Conservation (phyloP, 805 yeast species). For the Suhomyces xylopsoci region DNA sequence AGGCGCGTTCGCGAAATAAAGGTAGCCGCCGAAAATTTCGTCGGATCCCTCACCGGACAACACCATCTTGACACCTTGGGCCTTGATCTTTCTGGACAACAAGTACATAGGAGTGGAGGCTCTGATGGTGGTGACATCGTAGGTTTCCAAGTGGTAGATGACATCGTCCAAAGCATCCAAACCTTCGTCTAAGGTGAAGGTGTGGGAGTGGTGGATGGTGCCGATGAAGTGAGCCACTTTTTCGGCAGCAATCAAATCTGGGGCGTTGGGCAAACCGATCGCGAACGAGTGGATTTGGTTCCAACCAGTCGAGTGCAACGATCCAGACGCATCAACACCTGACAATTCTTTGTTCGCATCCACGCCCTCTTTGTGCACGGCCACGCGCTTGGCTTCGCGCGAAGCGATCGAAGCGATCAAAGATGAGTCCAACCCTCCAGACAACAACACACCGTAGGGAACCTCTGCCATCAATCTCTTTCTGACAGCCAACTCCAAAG, state of each 20-base stretch:
- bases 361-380: conserved; percentile 45
- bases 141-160: conserved; percentile 93
- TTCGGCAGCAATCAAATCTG: conserved; percentile 93
- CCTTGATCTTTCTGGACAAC: conserved; percentile 93
- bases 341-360: conserved; percentile 72
- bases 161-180: conserved; percentile 93
- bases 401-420: conserved; percentile 97
- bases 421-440: conserved; percentile 97
- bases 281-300: conserved; percentile 93
- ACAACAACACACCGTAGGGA: conserved; percentile 94
- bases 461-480: conserved; percentile 99
- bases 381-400: conserved; percentile 85
- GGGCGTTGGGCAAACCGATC: conserved; percentile 95
- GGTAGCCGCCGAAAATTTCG: conserved; percentile 97
- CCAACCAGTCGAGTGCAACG: conserved; percentile 74
- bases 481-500: conserved; percentile 92
- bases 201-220: conserved; percentile 96
- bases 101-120: conserved; percentile 99
- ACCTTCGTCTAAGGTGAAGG: conserved; percentile 95
- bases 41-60: conserved; percentile 98
- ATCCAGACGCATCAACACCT: conserved; percentile 89
- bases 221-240: conserved; percentile 96
- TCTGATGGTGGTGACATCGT: conserved; percentile 97
- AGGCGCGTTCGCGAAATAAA: conserved; percentile 97
- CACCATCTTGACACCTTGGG: conserved; percentile 99